Evolutionary conservation across 129 eudicot genomes (phyloP), one percentile per base, ranked within the genome.

Genomic region (Escallonia herrerae): DNA sequence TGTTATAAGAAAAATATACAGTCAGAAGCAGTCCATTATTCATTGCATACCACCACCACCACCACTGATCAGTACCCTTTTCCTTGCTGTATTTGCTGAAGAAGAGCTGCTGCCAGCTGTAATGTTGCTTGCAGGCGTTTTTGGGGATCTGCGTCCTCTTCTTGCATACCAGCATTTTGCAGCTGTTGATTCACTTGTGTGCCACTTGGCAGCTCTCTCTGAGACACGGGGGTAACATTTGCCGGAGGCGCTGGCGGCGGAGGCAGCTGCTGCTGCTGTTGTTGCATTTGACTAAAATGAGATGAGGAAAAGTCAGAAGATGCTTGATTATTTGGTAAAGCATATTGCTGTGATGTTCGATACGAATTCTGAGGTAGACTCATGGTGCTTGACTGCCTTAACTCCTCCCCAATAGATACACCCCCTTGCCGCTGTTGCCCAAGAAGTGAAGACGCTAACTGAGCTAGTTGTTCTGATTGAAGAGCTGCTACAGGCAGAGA

Each of bases 51-150:
- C 0, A 22, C 33, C 33, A 22, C 33, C 33, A 22, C 49, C 11
- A 51, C 11, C 56, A 45, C 40, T 4, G 5, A 11, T 71, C 77
- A 80, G 53, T 42, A 75, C 38, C 77, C 78, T 82, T 87, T 91
- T 64, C 90, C 94, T 69, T 87, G 95, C 69, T 91, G 96, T 48
- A 91, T 91, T 66, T 87, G 97, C 90, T 91, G 90, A 72, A 91
- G 95, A 70, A 91, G 87, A 64, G 96, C 82, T 0, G 97, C 96
- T 9, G 97, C 97, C 72, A 87, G 57, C 77, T 87, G 95, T 71
- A 91, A 77, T 0, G 97, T 91, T 14, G 96, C 96, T 78, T 91
- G 95, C 56, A 91, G 75, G 7, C 97, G 94, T 62, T 79, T 82
- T 86, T 91, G 95, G 48, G 97, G 90, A 59, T 83, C 97, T 11